Conservation (phyloP, 2,329 filamentous ascomycete species). For the Claviceps capensis region DNA sequence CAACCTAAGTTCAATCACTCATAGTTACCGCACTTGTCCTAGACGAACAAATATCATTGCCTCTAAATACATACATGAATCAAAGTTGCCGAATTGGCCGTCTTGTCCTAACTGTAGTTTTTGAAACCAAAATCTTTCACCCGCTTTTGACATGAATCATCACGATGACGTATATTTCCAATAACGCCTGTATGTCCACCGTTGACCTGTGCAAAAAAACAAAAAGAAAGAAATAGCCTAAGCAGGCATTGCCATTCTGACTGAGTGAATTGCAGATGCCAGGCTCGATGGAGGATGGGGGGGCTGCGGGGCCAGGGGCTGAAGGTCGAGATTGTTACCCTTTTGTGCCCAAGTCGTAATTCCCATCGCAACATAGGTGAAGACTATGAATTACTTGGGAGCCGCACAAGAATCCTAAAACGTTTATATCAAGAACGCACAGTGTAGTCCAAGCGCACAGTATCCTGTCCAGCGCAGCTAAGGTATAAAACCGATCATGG, state of each 20-base stretch:
- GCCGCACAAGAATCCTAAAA: background rate
- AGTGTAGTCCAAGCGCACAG: background rate
- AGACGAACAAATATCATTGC: background rate
- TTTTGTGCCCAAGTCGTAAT: background rate
- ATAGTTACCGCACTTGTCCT: background rate
- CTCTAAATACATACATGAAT: background rate
- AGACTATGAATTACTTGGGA: background rate
- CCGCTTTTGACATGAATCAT: conserved; percentile 3
- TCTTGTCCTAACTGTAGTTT: background rate
- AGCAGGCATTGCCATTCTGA: background rate
- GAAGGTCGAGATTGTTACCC: background rate
- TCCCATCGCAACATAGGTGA: background rate
- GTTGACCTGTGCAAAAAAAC: background rate
- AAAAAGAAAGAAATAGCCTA: background rate
- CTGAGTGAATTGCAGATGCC: background rate
- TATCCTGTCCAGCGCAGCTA: background rate
- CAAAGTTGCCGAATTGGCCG: background rate
- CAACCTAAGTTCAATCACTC: background rate
- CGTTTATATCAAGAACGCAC: background rate
- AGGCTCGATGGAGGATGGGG: background rate
- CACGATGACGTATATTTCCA: conserved; percentile 3
- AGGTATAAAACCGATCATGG: background rate
- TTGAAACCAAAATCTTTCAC: background rate
- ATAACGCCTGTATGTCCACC: background rate
- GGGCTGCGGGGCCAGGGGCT: background rate